phyloP scores from a whole-genome alignment of 2,329 filamentous ascomycete genomes.

The Colletotrichum tropicale region DNA sequence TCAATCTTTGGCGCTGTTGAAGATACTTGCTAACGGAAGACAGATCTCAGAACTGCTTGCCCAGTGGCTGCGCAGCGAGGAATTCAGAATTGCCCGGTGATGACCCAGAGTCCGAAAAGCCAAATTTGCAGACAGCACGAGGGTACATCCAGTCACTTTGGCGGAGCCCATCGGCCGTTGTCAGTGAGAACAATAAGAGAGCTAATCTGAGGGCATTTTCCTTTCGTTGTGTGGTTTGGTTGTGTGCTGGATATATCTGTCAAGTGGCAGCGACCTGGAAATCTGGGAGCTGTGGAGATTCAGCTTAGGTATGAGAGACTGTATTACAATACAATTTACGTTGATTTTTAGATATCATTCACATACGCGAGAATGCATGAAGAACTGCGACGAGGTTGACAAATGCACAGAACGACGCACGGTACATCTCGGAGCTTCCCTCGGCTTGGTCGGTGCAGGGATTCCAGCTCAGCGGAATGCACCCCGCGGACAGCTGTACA shows the following conservation, averaged over 20 bases:
- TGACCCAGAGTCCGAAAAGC: conserved; percentile 41
- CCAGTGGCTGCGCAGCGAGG: conserved; percentile 15
- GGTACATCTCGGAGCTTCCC: background rate
- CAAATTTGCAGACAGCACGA: conserved; percentile 45
- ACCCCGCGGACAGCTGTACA: background rate
- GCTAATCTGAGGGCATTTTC: conserved; percentile 43
- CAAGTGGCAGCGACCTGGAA: background rate
- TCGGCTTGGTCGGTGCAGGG: background rate
- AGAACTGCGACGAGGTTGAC: background rate
- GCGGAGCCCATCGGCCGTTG: conserved; percentile 28
- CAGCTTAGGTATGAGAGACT: background rate
- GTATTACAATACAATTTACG: background rate
- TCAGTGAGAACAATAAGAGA: conserved; percentile 45
- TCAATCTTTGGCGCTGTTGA: background rate
- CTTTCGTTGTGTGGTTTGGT: background rate
- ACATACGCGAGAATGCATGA: background rate
- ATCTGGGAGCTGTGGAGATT: background rate
- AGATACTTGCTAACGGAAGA: background rate
- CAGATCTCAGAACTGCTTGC: conserved; percentile 8
- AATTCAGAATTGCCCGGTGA: conserved; percentile 33
- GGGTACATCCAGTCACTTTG: conserved; percentile 15
- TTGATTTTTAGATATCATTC: background rate
- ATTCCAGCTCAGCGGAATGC: background rate
- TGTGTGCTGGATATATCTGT: background rate
- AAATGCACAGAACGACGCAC: background rate